Evolutionary conservation across 768 basidiomycete species (phyloP).

Genomic region (Piloderma croceum): DNA sequence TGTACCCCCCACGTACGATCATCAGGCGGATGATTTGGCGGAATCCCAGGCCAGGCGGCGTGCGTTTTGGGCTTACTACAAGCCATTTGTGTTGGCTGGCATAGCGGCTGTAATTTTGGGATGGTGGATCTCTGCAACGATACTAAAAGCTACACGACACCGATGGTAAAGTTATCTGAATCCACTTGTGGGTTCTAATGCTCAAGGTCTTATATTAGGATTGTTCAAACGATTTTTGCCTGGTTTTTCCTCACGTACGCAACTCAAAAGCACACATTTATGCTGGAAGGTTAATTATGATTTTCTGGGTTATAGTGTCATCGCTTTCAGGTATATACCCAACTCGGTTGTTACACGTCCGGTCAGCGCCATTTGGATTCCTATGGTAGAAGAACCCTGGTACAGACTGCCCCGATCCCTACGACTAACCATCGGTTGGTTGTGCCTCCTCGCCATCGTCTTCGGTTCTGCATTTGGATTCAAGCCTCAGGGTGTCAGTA

Average conservation of each 20-base stretch:
- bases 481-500: constrained; percentile 46
- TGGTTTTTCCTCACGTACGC: constrained; percentile 77
- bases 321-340: constrained; percentile 82
- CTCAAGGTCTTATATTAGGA: constrained; percentile 38
- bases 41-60: no score
- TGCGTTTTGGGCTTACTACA: constrained; percentile 22
- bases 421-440: constrained; percentile 67
- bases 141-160: constrained; percentile 63
- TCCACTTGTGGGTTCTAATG: no score
- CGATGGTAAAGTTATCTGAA: no score
- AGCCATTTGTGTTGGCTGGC: constrained; percentile 44
- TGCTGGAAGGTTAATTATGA: constrained; percentile 2
- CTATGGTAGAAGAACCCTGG: constrained; percentile 62
- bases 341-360: constrained; percentile 64
- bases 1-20: no score
- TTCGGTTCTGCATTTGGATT: constrained; percentile 89
- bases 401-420: constrained; percentile 48
- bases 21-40: no score
- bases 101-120: constrained; percentile 62
- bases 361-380: constrained; percentile 66
- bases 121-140: constrained; percentile 81
- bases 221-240: constrained; percentile 75
- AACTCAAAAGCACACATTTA: constrained; percentile 2
- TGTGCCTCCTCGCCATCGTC: constrained; percentile 67
- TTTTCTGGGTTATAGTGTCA: constrained; percentile 41